Conservation (phyloP, 148 eudicot genomes). For the Rhododendron williamsianum region DNA sequence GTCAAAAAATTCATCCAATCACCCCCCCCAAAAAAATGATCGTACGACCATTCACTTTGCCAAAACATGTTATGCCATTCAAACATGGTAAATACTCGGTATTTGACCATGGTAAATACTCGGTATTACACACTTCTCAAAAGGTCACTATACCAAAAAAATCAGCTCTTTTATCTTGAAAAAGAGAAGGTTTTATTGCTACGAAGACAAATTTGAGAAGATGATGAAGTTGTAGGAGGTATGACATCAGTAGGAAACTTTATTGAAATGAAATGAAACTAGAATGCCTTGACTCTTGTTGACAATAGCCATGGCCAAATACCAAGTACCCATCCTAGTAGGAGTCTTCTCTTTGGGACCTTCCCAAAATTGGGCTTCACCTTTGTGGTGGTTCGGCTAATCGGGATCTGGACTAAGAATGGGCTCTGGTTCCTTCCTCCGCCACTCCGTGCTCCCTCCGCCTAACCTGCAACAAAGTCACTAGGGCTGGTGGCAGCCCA, state of each 20-base stretch:
- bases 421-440: too few relatives aligned
- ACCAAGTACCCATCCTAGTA: constrained; percentile 85
- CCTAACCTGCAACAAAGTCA: too few relatives aligned
- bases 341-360: constrained; percentile 80
- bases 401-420: too few relatives aligned
- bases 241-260: not conserved
- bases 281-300: constrained; percentile 85
- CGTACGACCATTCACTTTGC: too few relatives aligned
- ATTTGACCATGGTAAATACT: too few relatives aligned
- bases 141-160: not conserved
- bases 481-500: too few relatives aligned
- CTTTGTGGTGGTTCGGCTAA: constrained; percentile 14
- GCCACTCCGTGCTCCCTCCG: too few relatives aligned
- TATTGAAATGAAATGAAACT: constrained; percentile 46
- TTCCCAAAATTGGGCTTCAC: constrained; percentile 98
- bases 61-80: too few relatives aligned
- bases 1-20: too few relatives aligned
- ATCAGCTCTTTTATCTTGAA: not conserved
- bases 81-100: too few relatives aligned
- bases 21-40: not conserved
- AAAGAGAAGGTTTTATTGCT: not conserved
- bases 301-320: constrained; percentile 82
- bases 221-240: not conserved
- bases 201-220: not conserved
- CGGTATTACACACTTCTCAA: not conserved